Evolutionary conservation across 345 rosid species (phyloP), one percentile per base, ranked within the genome.

Genomic region (Gossypium herbaceum): DNA sequence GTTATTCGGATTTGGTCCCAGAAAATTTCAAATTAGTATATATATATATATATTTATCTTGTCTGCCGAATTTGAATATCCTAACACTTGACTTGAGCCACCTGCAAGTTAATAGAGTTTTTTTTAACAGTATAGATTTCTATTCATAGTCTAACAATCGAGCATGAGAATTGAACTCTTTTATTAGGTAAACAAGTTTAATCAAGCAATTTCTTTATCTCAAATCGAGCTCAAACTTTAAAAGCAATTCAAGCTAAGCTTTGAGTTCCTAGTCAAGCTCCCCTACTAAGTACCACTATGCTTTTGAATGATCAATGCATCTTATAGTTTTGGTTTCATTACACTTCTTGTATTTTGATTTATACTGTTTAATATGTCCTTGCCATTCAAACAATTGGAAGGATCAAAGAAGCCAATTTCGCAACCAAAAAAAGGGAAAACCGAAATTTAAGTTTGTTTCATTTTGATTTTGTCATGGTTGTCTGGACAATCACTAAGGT

Each of bases 281-380:
- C 60, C 60, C 25, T 56, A 2, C 24, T 34, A 12, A 15, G 13
- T 1, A 44, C 47, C 7, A 45, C 55, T 22, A 45, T 48, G 17
- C 15, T 48, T 60, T 13, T 55, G 68, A 9, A 11, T 70, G 61
- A 52, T 70, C 47, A 70, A 48, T 68, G 56, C 20, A 68, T 50
- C 24, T 17, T 27, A 22, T 68, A 5, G 5, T 51, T 50, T 50
- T 15, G 17, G 15, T 25, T 48, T 68, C 24, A 13, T 50, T 50
- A 9, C 56, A 48, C 51, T 68, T 24, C 45, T 68, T 50, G 24
- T 50, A 2, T 51, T 69, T 68, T 68, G 20, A 2, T 25, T 7
- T 24, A 2, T 67, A 48, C 44, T 68, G 58, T 50, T 47, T 68
- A 57, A 50, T 25, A 50, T 52, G 17, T 48, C 20, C 57, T 50